A percentile compares a stretch with the other conserved stretches of the same genome.
Evolutionary conservation across 129 eudicot genomes (phyloP).

Genomic region (Centrapalus pauciflorus): DNA sequence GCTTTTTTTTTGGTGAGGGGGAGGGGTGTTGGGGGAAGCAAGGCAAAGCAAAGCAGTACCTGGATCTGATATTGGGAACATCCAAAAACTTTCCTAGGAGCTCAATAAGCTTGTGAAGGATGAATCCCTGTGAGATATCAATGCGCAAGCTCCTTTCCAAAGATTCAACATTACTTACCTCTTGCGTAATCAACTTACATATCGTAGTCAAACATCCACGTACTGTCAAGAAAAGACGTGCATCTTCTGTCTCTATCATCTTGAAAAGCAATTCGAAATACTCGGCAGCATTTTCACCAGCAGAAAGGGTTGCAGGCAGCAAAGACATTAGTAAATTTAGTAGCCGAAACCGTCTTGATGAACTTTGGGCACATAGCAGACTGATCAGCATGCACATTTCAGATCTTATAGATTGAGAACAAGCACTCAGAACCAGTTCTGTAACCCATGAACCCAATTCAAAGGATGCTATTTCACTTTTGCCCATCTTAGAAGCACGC

Average conservation of each 20-base stretch:
- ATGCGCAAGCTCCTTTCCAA: conserved; percentile 95
- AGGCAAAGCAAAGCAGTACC: conserved; percentile 34
- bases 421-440: conserved; percentile 93
- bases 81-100: conserved; percentile 95
- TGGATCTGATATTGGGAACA: conserved; percentile 85
- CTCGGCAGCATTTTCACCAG: conserved; percentile 97
- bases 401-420: conserved; percentile 96
- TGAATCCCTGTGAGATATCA: conserved; percentile 97
- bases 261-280: conserved; percentile 88
- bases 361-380: conserved; percentile 87
- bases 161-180: conserved; percentile 77
- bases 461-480: conserved; percentile 68
- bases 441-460: conserved; percentile 99
- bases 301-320: conserved; percentile 90
- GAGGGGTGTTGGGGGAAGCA: too few relatives aligned
- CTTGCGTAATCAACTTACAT: conserved; percentile 79
- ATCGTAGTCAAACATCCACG: conserved; percentile 77
- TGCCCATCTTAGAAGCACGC: conserved; percentile 43
- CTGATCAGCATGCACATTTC: conserved; percentile 97
- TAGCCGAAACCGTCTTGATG: conserved; percentile 77
- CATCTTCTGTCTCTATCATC: conserved; percentile 96
- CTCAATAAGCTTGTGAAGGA: conserved; percentile 97
- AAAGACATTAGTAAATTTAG: conserved; percentile 82
- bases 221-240: conserved; percentile 97
- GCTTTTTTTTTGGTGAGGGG: too few relatives aligned